Conservation (phyloP, 805 yeast species). For the Nakazawaea laoshanensis region DNA sequence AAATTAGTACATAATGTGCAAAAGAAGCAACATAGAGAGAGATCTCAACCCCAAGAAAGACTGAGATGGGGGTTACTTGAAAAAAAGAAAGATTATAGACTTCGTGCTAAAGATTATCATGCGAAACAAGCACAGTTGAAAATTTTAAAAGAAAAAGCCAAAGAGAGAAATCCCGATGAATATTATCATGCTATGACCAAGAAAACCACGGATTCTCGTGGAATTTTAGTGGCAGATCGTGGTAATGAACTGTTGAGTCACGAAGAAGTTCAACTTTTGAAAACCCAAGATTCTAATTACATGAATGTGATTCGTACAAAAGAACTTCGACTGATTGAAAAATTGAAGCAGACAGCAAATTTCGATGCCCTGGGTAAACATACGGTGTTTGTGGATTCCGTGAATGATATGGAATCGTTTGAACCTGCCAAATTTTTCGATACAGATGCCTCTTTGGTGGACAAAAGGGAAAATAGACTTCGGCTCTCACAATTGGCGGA, state of each 20-base stretch:
- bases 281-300: conserved; percentile 88
- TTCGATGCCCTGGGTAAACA: conserved; percentile 65
- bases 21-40: conserved; percentile 92
- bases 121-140: conserved; percentile 58
- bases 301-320: conserved; percentile 66
- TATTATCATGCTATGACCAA: conserved; percentile 90
- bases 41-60: conserved; percentile 78
- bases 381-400: conserved; percentile 74
- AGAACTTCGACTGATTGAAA: conserved; percentile 59
- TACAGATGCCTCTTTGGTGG: conserved; percentile 57
- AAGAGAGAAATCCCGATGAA: conserved; percentile 83
- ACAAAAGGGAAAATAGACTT: conserved; percentile 65
- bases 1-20: conserved; percentile 84
- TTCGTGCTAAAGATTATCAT: conserved; percentile 50
- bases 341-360: conserved; percentile 37
- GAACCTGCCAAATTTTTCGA: conserved; percentile 59
- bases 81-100: conserved; percentile 77
- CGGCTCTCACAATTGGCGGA: conserved; percentile 50
- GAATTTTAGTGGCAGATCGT: conserved; percentile 60
- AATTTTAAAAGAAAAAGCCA: conserved; percentile 64
- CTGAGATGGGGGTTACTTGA: conserved; percentile 78
- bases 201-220: conserved; percentile 57
- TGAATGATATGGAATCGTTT: conserved; percentile 46
- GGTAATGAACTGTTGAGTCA: conserved; percentile 50
- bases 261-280: conserved; percentile 75